Evolutionary conservation across 2,329 filamentous ascomycete species (phyloP).

Genomic region (Colletotrichum euphorbiae): DNA sequence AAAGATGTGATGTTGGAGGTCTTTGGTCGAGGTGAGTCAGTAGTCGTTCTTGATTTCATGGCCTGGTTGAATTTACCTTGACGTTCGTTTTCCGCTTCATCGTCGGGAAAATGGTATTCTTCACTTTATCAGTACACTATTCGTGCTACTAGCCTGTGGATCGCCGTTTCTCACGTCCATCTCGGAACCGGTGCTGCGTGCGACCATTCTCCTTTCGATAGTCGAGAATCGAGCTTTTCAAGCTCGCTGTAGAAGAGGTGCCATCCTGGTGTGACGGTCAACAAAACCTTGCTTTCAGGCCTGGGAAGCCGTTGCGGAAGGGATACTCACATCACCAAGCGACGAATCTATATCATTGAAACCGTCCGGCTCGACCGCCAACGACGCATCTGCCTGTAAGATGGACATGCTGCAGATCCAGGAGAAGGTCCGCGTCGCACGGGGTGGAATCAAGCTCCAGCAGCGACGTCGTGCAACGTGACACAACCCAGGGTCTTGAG

Average conservation of each 20-base stretch:
- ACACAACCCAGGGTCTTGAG: no score
- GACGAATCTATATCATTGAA: slow-evolving; percentile 38
- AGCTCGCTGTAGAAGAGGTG: slow-evolving; percentile 45
- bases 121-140: not conserved
- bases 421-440: no score
- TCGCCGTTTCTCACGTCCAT: slow-evolving; percentile 28
- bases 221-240: slow-evolving; percentile 48
- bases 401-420: not conserved
- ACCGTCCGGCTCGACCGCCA: slow-evolving; percentile 32
- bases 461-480: no score
- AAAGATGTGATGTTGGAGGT: slow-evolving; percentile 67
- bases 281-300: no score
- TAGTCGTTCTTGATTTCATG: not conserved
- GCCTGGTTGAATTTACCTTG: slow-evolving; percentile 8
- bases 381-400: not conserved
- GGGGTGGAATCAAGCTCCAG: no score
- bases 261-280: slow-evolving; percentile 9
- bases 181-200: slow-evolving; percentile 42
- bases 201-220: slow-evolving; percentile 40
- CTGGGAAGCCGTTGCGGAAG: not conserved
- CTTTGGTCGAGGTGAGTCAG: slow-evolving; percentile 40
- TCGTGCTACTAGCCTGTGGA: not conserved
- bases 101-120: slow-evolving; percentile 41
- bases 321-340: slow-evolving; percentile 16
- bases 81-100: slow-evolving; percentile 39